phyloP scores from a whole-genome alignment of 768 basidiomycete genomes.

The Termitomyces sp. region DNA sequence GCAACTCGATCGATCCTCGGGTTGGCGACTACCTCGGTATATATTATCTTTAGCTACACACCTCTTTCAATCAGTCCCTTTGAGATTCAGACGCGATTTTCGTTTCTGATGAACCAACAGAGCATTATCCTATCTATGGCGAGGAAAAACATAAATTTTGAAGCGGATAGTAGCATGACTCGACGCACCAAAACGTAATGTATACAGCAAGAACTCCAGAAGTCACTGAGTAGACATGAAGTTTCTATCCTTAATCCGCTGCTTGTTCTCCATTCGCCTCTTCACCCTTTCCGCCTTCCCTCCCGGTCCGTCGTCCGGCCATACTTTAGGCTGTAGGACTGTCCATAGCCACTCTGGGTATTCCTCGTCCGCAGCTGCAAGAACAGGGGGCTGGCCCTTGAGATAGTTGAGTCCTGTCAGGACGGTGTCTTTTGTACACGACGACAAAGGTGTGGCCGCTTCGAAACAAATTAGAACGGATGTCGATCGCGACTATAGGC shows the following conservation, averaged over 20 bases:
- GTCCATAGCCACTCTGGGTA: constrained; percentile 93
- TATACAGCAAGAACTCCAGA: constrained; percentile 3
- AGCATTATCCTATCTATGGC: neutral
- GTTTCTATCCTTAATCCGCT: constrained; percentile 75
- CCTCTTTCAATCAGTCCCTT: too few species aligned
- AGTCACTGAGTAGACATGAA: constrained; percentile 77
- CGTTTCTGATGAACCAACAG: neutral
- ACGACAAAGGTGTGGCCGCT: constrained; percentile 39
- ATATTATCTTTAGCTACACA: too few species aligned
- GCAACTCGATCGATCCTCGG: too few species aligned
- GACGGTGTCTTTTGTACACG: constrained; percentile 68
- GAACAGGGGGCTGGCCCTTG: constrained; percentile 73
- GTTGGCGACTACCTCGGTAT: too few species aligned
- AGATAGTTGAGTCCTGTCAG: constrained; percentile 79
- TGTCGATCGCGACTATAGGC: neutral
- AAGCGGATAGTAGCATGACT: neutral
- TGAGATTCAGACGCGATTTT: too few species aligned
- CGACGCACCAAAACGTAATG: constrained; percentile 6
- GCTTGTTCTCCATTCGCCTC: constrained; percentile 57
- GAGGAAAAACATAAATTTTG: neutral
- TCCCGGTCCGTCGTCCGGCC: constrained; percentile 69
- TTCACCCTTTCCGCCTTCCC: constrained; percentile 56
- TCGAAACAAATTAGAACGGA: neutral
- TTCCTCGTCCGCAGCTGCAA: constrained; percentile 74
- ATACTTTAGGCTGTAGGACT: constrained; percentile 52